phyloP scores from a whole-genome alignment of 352 stramenopile species.

The Hyaloperonospora brassicae region DNA sequence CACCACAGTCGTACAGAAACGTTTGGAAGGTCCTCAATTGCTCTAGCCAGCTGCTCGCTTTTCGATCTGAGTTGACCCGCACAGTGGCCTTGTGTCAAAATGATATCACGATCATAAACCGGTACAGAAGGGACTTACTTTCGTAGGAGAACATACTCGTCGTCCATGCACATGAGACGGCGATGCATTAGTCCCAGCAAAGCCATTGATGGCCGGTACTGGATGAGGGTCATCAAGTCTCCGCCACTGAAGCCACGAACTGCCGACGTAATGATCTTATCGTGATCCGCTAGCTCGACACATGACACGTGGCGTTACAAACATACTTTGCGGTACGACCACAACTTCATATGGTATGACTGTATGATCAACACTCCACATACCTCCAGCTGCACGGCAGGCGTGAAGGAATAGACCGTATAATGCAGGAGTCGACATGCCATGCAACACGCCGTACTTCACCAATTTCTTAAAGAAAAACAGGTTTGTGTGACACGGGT shows the following conservation, averaged over 20 bases:
- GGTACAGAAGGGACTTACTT: conserved; percentile 32
- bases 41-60: conserved; percentile 52
- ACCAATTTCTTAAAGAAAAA: conserved; percentile 73
- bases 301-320: conserved; percentile 1
- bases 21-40: conserved; percentile 46
- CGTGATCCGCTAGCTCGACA: conserved; percentile 44
- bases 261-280: conserved; percentile 75
- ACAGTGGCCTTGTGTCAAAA: neutral
- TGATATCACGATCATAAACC: neutral
- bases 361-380: neutral
- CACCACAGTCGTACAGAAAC: conserved; percentile 31
- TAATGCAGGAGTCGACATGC: conserved; percentile 56
- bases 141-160: conserved; percentile 61
- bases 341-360: neutral
- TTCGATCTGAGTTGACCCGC: conserved; percentile 32
- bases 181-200: conserved; percentile 62
- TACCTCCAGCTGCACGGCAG: conserved; percentile 50
- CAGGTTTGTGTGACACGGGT: conserved; percentile 49
- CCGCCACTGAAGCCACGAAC: conserved; percentile 74
- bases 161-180: conserved; percentile 58
- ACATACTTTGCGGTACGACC: neutral
- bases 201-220: conserved; percentile 67
- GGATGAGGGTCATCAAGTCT: conserved; percentile 69
- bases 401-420: conserved; percentile 70
- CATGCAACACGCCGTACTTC: conserved; percentile 70